Evolutionary conservation across 225 moss, liverwort and hornwort genomes (phyloP).

Genomic region (Pleurozium schreberi): DNA sequence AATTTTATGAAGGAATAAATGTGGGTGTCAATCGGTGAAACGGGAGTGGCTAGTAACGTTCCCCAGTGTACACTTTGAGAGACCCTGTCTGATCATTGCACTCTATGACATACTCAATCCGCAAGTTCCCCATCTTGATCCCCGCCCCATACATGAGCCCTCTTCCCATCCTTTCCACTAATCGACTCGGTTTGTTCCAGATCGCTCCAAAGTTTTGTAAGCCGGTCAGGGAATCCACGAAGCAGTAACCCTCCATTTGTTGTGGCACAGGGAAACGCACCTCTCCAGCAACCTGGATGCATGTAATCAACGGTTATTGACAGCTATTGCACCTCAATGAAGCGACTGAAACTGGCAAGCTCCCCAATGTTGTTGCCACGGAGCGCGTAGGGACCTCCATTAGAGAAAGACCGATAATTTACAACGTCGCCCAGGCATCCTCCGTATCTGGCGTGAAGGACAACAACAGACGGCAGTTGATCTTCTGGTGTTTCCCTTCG

Average conservation of each 20-base stretch:
- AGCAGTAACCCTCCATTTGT: constrained; percentile 45
- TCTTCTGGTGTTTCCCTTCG: not conserved
- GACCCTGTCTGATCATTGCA: constrained; percentile 38
- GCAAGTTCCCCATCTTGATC: constrained; percentile 39
- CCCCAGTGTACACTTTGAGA: constrained; percentile 47
- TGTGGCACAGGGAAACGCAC: constrained; percentile 46
- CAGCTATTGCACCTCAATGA: constrained; percentile 28
- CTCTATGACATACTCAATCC: constrained; percentile 48
- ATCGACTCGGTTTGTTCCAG: constrained; percentile 2
- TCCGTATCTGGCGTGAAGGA: constrained; percentile 44
- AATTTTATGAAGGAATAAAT: not conserved
- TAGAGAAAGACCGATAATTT: constrained; percentile 49
- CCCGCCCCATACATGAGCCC: constrained; percentile 52
- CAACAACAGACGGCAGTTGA: constrained; percentile 30
- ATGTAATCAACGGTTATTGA: no score
- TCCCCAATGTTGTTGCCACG: constrained; percentile 53
- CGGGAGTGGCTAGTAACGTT: constrained; percentile 24
- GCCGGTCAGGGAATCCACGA: constrained; percentile 29
- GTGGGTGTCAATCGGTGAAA: not conserved
- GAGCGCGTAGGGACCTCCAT: constrained; percentile 52
- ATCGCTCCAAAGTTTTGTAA: constrained; percentile 29
- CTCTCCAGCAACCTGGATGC: constrained; percentile 42
- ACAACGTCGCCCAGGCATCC: constrained; percentile 47
- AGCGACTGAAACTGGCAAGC: constrained; percentile 43
- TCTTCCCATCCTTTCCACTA: constrained; percentile 26